Conservation (phyloP, 2,329 filamentous ascomycete genomes). For the Lizonia empirigonia region DNA sequence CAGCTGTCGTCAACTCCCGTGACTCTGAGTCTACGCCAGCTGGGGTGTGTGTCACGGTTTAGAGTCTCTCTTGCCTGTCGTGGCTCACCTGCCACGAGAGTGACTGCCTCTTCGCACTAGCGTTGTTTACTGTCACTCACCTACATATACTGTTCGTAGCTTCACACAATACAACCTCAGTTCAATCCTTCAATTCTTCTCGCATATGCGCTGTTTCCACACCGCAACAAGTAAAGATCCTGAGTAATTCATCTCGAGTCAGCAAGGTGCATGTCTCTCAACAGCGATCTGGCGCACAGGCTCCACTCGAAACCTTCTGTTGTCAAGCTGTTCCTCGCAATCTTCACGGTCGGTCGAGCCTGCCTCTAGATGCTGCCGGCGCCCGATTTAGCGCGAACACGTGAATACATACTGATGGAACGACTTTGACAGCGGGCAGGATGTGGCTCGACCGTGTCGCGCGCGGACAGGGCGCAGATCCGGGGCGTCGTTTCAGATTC, state of each 20-base stretch:
- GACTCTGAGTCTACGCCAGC: too few relatives aligned
- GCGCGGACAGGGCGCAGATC: conserved; percentile 5
- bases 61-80: too few relatives aligned
- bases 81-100: too few relatives aligned
- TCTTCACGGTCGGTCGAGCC: not conserved
- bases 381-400: not conserved
- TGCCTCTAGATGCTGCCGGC: not conserved
- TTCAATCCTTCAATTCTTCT: too few relatives aligned
- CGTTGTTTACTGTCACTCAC: too few relatives aligned
- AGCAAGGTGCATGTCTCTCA: not conserved
- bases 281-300: conserved; percentile 2
- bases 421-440: conserved; percentile 4
- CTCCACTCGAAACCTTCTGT: not conserved
- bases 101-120: too few relatives aligned
- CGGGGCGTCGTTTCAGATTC: conserved; percentile 24
- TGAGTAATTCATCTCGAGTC: not conserved
- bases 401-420: not conserved
- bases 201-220: too few relatives aligned
- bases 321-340: not conserved
- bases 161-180: too few relatives aligned
- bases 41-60: too few relatives aligned
- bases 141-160: too few relatives aligned
- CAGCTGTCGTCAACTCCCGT: too few relatives aligned
- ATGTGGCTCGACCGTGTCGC: conserved; percentile 10
- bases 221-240: too few relatives aligned